Evolutionary conservation across 148 eudicot species (phyloP).

Genomic region (Drosera capensis): DNA sequence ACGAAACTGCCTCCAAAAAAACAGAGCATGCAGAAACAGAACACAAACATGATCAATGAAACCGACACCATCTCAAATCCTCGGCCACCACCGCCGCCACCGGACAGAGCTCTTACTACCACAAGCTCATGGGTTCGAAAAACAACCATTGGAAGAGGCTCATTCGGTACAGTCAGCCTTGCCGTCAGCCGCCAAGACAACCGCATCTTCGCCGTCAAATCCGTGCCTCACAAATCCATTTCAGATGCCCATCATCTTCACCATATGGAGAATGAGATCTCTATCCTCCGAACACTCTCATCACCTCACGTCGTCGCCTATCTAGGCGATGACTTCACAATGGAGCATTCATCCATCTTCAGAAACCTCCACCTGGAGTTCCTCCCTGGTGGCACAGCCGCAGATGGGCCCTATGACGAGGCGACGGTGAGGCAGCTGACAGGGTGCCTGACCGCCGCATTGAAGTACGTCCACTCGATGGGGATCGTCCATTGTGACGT

Average conservation of each 20-base stretch:
- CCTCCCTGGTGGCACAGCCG: slow-evolving; percentile 39
- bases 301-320: slow-evolving; percentile 47
- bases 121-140: too few species aligned
- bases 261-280: slow-evolving; percentile 52
- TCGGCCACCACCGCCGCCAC: too few species aligned
- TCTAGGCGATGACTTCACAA: slow-evolving; percentile 33
- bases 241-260: slow-evolving; percentile 10
- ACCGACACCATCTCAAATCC: too few species aligned
- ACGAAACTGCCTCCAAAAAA: too few species aligned
- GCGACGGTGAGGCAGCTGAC: slow-evolving; percentile 26
- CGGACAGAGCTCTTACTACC: too few species aligned
- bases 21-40: too few species aligned
- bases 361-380: slow-evolving; percentile 58
- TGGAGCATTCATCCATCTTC: slow-evolving; percentile 4
- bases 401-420: slow-evolving; percentile 20
- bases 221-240: slow-evolving; percentile 16
- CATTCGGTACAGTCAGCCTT: slow-evolving; percentile 37
- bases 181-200: slow-evolving; percentile 30
- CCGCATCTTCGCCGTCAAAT: slow-evolving; percentile 49
- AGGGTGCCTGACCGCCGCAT: slow-evolving; percentile 36
- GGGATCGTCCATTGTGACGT: slow-evolving; percentile 70
- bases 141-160: slow-evolving; percentile 72
- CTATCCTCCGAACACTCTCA: slow-evolving; percentile 28
- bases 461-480: slow-evolving; percentile 26
- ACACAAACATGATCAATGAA: too few species aligned